Conservation (phyloP, 345 rosid species). For the Cardamine occulta region DNA sequence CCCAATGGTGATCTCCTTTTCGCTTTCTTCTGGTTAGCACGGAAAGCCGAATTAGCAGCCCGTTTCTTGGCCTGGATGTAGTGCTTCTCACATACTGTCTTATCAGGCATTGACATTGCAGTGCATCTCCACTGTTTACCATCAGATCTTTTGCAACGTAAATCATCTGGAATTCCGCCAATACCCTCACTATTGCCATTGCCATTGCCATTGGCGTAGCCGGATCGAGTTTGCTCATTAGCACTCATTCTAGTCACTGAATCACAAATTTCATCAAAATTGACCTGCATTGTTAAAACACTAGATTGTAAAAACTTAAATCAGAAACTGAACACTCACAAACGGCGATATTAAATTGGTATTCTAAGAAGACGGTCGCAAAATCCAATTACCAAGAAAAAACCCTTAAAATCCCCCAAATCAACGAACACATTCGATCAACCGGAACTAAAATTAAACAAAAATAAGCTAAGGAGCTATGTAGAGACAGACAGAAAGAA, state of each 20-base stretch:
- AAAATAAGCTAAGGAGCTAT: background rate
- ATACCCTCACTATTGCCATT: constrained; percentile 65
- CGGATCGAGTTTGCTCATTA: constrained; percentile 64
- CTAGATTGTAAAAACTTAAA: background rate
- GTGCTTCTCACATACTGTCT: constrained; percentile 97
- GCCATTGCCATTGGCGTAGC: constrained; percentile 58
- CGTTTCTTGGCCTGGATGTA: constrained; percentile 92
- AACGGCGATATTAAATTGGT: background rate
- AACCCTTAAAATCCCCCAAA: constrained; percentile 1
- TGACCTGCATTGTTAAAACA: constrained; percentile 38
- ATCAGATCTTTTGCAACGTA: constrained; percentile 97
- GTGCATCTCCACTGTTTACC: constrained; percentile 99
- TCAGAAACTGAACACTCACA: background rate
- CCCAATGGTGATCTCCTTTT: constrained; percentile 60
- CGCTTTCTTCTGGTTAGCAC: constrained; percentile 84
- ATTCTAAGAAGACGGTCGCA: background rate
- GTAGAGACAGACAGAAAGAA: background rate
- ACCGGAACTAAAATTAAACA: background rate
- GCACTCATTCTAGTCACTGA: constrained; percentile 29
- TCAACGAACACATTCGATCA: constrained; percentile 24
- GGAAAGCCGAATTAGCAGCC: constrained; percentile 88
- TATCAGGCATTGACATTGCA: constrained; percentile 96
- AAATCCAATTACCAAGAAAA: constrained; percentile 5
- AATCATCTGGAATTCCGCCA: constrained; percentile 63
- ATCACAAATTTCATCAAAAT: constrained; percentile 23